Evolutionary conservation across 345 rosid genomes (phyloP).

Genomic region (Salix udensis): DNA sequence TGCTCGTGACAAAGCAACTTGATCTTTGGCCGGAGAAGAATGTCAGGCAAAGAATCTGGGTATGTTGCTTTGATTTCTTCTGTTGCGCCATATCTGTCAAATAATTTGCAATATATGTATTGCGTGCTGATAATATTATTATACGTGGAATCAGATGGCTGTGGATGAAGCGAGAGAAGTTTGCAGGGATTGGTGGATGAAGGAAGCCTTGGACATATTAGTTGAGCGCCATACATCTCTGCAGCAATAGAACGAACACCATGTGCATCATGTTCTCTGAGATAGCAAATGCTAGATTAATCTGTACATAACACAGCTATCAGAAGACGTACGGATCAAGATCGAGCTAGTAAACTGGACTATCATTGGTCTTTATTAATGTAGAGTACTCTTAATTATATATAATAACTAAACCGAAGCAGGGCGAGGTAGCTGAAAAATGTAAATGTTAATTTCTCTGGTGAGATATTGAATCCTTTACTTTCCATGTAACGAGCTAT

Average conservation of each 20-base stretch:
- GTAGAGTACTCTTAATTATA: background rate
- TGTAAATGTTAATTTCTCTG: background rate
- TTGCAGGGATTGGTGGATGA: conserved; percentile 93
- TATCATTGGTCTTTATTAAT: background rate
- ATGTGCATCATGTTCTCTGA: background rate
- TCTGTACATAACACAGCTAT: conserved; percentile 3
- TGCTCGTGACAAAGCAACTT: conserved; percentile 67
- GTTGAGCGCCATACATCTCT: conserved; percentile 37
- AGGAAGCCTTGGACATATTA: conserved; percentile 70
- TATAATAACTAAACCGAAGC: background rate
- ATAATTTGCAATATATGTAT: background rate
- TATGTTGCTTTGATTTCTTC: conserved; percentile 17
- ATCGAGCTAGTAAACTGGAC: background rate
- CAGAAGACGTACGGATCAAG: background rate
- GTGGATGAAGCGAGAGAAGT: conserved; percentile 68
- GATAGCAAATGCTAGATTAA: background rate
- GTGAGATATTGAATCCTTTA: background rate
- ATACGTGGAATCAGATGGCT: conserved; percentile 40
- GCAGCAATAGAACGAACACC: conserved; percentile 22
- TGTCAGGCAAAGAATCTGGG: conserved; percentile 69
- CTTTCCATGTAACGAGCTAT: background rate
- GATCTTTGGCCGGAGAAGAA: conserved; percentile 80
- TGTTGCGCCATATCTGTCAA: background rate
- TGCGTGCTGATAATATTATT: background rate
- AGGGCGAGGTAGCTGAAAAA: background rate